Conservation (phyloP, 306 rosid genomes). For the Trifolium subterraneum region DNA sequence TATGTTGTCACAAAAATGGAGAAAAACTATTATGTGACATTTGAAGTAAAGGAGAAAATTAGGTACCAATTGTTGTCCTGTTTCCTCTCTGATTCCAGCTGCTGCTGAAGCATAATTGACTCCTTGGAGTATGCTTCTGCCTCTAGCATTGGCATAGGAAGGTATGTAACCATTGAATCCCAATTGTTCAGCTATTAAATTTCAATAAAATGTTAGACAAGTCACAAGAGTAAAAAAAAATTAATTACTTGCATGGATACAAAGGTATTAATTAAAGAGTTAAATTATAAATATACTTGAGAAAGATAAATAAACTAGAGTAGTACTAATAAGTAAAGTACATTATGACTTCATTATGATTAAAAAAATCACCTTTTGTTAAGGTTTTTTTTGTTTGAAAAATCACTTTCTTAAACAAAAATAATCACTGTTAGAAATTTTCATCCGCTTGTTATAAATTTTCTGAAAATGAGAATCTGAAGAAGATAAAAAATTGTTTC, state of each 20-base stretch:
- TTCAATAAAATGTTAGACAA: slow-evolving; percentile 18
- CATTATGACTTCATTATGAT: too few species aligned
- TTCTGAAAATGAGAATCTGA: too few species aligned
- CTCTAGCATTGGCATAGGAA: slow-evolving; percentile 68
- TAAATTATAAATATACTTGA: background rate
- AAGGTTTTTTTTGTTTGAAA: too few species aligned
- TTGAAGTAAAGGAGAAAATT: background rate
- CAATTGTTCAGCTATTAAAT: slow-evolving; percentile 73
- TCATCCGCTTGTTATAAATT: too few species aligned
- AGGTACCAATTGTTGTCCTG: slow-evolving; percentile 86
- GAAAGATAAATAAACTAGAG: background rate
- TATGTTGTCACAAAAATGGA: slow-evolving; percentile 11
- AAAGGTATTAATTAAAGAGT: background rate
- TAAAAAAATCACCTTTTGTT: too few species aligned
- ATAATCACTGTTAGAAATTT: too few species aligned
- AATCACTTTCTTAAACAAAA: too few species aligned
- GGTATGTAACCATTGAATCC: slow-evolving; percentile 77
- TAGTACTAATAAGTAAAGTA: background rate
- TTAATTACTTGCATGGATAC: background rate
- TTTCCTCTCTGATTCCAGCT: slow-evolving; percentile 95
- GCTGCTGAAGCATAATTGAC: slow-evolving; percentile 97
- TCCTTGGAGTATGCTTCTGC: slow-evolving; percentile 70
- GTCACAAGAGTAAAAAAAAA: background rate
- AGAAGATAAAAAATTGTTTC: too few species aligned
- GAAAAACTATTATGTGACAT: background rate